Conservation (phyloP, 768 basidiomycete genomes). For the Lentinus brumalis region DNA sequence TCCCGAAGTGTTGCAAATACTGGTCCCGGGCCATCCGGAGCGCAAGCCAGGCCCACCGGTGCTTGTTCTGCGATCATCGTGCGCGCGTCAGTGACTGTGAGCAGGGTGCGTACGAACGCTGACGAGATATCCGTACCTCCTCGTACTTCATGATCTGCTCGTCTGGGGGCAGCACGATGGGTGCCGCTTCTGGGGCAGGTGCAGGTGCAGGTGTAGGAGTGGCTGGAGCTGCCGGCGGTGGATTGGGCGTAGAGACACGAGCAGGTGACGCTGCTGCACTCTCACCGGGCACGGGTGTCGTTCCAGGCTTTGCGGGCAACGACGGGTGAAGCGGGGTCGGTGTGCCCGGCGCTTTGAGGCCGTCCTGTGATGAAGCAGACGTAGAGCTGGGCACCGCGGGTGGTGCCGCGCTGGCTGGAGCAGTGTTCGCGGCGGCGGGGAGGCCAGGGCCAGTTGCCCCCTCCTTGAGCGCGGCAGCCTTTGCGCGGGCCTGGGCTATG, state of each 20-base stretch:
- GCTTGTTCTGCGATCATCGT: slow-evolving; percentile 57
- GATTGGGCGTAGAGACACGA: slow-evolving; percentile 22
- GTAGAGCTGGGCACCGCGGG: not conserved
- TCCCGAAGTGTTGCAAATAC: slow-evolving; percentile 76
- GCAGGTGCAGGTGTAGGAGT: slow-evolving; percentile 22
- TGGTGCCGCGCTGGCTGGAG: slow-evolving; percentile 3
- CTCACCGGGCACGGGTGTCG: slow-evolving; percentile 31
- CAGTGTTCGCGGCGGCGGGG: not conserved
- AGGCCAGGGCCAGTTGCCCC: slow-evolving; percentile 4
- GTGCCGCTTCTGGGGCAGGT: slow-evolving; percentile 9
- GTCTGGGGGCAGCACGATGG: slow-evolving; percentile 38
- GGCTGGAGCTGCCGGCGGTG: slow-evolving; percentile 22
- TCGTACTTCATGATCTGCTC: slow-evolving; percentile 58
- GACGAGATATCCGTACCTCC: slow-evolving; percentile 46
- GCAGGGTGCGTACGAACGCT: slow-evolving; percentile 6
- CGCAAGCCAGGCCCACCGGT: slow-evolving; percentile 79
- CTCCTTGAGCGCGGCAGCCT: slow-evolving; percentile 34
- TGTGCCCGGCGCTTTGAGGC: slow-evolving; percentile 35
- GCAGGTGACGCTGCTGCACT: slow-evolving; percentile 33
- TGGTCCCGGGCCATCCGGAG: slow-evolving; percentile 75
- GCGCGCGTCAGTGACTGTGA: slow-evolving; percentile 1
- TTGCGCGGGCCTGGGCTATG: slow-evolving; percentile 44
- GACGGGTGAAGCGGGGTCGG: slow-evolving; percentile 62
- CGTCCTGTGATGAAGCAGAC: slow-evolving; percentile 20
- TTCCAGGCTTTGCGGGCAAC: slow-evolving; percentile 69